A percentile compares a stretch with the other conserved stretches of the same genome.
Evolutionary conservation across 2,329 filamentous ascomycete species (phyloP).

Genomic region (Paecilomyces sp.): DNA sequence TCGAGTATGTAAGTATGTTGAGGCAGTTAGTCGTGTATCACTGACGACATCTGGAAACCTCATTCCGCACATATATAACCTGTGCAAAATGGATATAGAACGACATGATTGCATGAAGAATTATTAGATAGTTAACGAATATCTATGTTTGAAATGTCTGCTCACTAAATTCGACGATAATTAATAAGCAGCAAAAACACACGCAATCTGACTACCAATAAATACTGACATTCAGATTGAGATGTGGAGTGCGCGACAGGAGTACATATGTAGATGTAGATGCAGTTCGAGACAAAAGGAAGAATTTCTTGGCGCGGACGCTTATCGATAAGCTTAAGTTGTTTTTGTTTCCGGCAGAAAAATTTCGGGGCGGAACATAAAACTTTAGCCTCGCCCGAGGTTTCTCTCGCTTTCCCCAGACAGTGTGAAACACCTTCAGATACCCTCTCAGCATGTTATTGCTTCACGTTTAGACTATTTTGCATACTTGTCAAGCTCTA

Average conservation of each 20-base stretch:
- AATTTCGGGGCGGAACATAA: slow-evolving; percentile 12
- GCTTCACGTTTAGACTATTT: neutral
- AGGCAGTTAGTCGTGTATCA: neutral
- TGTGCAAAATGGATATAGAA: neutral
- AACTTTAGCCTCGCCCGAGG: slow-evolving; percentile 4
- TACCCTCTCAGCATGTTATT: slow-evolving; percentile 1
- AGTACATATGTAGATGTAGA: too few species aligned
- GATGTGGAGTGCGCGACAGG: neutral
- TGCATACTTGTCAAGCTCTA: neutral
- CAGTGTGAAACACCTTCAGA: neutral
- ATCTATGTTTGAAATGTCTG: neutral
- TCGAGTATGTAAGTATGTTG: neutral
- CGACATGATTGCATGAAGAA: neutral
- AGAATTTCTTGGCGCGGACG: neutral
- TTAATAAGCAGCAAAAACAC: neutral
- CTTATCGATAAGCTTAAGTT: slow-evolving; percentile 8
- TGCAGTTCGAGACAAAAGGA: too few species aligned
- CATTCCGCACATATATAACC: neutral
- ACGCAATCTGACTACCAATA: neutral
- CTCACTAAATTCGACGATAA: neutral
- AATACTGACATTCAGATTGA: neutral
- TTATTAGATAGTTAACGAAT: neutral
- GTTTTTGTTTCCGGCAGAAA: neutral
- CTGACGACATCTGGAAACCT: neutral
- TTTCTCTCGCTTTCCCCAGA: neutral